A percentile compares a stretch with the other conserved stretches of the same genome.
phyloP scores from a whole-genome alignment of 2,329 filamentous ascomycete genomes.

The Fusarium coicis region DNA sequence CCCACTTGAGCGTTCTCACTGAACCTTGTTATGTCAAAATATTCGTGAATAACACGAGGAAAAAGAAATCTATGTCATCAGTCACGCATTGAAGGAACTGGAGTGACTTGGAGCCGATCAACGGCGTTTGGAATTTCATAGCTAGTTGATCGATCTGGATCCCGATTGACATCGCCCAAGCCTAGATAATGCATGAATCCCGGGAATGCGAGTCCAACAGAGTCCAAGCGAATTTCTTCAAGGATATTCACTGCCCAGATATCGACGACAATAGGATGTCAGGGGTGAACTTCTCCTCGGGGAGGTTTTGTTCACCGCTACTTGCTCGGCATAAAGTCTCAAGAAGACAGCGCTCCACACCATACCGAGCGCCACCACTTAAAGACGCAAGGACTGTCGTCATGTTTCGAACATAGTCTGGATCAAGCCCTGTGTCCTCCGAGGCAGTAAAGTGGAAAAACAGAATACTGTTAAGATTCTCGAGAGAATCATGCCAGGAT shows the following conservation, averaged over 20 bases:
- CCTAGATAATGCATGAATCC: neutral
- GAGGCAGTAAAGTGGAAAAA: neutral
- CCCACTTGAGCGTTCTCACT: neutral
- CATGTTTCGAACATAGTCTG: neutral
- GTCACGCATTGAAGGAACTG: neutral
- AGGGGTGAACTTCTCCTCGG: neutral
- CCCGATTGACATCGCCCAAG: no score
- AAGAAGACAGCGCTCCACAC: neutral
- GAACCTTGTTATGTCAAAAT: neutral
- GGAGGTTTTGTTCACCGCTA: neutral
- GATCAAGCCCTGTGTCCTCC: neutral
- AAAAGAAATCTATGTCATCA: no score
- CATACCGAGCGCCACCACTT: neutral
- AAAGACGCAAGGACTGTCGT: neutral
- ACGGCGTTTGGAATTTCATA: neutral
- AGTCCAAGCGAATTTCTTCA: no score
- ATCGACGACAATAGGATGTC: neutral
- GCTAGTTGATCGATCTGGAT: no score
- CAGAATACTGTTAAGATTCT: neutral
- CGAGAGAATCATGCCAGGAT: neutral
- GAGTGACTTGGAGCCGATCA: neutral
- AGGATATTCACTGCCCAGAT: neutral
- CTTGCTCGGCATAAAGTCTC: constrained; percentile 1
- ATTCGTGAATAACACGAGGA: no score
- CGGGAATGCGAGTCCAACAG: neutral